Evolutionary conservation across 164 flowering plant species (phyloP), one percentile per base, ranked within the genome.

Genomic region (Tetracentron sinense): DNA sequence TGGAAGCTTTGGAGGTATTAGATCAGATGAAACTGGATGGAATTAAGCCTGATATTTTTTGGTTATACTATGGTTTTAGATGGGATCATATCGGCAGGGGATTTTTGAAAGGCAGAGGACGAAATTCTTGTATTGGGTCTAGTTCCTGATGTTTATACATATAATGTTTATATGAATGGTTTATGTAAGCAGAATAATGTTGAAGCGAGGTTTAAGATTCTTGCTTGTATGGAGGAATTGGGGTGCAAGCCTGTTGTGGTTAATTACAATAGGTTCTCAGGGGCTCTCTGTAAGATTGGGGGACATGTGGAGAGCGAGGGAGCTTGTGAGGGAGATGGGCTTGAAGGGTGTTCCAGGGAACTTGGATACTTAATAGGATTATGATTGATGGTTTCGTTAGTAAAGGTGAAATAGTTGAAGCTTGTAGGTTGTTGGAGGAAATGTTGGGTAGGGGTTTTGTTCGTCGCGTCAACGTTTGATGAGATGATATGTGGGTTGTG

Each of bases 101-200:
- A 85, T 17, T 88, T 69, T 73, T 60, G 38, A 38, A 71, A 52
- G 22, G 92, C 79, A 23, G 93, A 83, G 26, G 69, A 92, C 66
- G 96, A 89, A 74, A 70, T 92, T 78, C 86, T 89, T 59, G 75
- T 90, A 16, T 53, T 82, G 69, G 96, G 98, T 52, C 67, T 89
- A 61, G 78, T 80, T 64, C 98, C 96, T 60, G 78, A 90, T 78
- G 54, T 82, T 52, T 60, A 72, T 70, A 81, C 93, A 22, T 92
- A 78, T 67, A 89, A 83, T 66, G 81, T 78, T 31, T 86, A 80
- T 65, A 77, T 89, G 25, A 69, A 74, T 50, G 89, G 95, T 19
- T 64, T 87, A 33, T 88, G 91, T 54, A 81, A 81, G 73, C 87
- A 83, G 73, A 70, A 75, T 53, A 75, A 75, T 17, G 57, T 85